A percentile compares a stretch with the other conserved stretches of the same genome.
These are phyloP conservation scores for Phytopythium boreale DNA, from an alignment of 352 stramenopile genomes.

Conservation along the genomic window DNA sequence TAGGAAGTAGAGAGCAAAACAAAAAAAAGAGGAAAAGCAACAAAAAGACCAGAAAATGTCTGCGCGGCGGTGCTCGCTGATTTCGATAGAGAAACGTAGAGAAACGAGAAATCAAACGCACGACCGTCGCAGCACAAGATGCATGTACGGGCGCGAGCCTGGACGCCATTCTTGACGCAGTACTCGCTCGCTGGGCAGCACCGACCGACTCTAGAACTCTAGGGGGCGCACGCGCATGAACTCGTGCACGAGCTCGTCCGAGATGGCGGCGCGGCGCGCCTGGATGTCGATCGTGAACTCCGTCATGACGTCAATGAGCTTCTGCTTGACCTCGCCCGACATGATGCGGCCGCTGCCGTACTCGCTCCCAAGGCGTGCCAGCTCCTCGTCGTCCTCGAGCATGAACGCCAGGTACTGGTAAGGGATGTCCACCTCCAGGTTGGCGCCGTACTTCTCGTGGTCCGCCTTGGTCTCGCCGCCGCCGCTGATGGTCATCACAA, in stretches of 20 bases:
- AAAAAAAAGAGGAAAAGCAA: not conserved
- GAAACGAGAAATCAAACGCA: not conserved
- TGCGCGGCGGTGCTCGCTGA: not conserved
- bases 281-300: slow-evolving; percentile 95
- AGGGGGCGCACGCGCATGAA: slow-evolving; percentile 96
- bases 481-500: slow-evolving; percentile 76
- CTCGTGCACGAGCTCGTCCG: slow-evolving; percentile 93
- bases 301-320: slow-evolving; percentile 92
- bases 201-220: slow-evolving; percentile 73
- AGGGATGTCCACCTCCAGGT: slow-evolving; percentile 98
- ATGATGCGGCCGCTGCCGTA: slow-evolving; percentile 96
- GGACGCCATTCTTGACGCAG: not conserved
- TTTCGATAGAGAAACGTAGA: not conserved
- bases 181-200: not conserved
- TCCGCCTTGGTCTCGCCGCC: slow-evolving; percentile 98
- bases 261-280: slow-evolving; percentile 90
- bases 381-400: slow-evolving; percentile 98
- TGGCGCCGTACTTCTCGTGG: slow-evolving; percentile 97
- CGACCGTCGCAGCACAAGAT: not conserved
- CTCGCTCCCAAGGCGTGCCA: slow-evolving; percentile 91
- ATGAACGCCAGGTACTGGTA: slow-evolving; percentile 99
- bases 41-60: not conserved
- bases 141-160: not conserved
- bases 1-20: not conserved
- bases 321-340: slow-evolving; percentile 98